These are phyloP conservation scores for Dactylellina haptotyla DNA, from an alignment of 2,329 filamentous ascomycete species.

Conservation along the genomic window DNA sequence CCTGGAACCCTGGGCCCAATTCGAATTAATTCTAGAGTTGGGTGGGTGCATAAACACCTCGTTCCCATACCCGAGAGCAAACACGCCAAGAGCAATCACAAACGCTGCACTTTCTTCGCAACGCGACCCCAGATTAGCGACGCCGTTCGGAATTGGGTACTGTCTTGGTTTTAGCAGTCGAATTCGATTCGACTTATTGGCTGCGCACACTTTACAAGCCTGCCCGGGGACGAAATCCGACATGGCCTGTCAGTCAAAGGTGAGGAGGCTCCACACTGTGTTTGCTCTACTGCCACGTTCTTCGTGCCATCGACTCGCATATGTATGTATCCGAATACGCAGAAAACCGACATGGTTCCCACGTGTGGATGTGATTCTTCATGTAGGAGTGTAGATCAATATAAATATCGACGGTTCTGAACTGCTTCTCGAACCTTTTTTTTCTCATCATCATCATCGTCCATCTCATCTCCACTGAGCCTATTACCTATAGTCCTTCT, in stretches of 20 bases:
- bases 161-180: slow-evolving; percentile 14
- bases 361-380: not conserved
- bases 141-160: slow-evolving; percentile 23
- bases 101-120: slow-evolving; percentile 2
- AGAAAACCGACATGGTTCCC: not conserved
- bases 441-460: not conserved
- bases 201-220: not conserved
- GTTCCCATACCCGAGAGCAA: too few relatives aligned
- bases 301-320: not conserved
- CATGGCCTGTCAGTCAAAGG: not conserved
- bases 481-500: not conserved
- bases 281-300: slow-evolving; percentile 28
- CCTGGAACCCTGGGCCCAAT: too few relatives aligned
- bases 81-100: not conserved
- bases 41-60: too few relatives aligned
- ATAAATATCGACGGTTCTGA: slow-evolving; percentile 16
- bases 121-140: slow-evolving; percentile 26
- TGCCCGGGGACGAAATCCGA: not conserved
- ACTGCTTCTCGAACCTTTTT: not conserved
- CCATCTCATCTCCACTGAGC: not conserved
- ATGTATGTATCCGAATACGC: slow-evolving; percentile 13
- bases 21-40: too few relatives aligned
- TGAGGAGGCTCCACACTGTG: not conserved
- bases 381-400: not conserved
- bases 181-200: too few relatives aligned